Evolutionary conservation across 176 grass and related monocot genomes (phyloP), one percentile per base, ranked within the genome.

Genomic region (Aegilops longissima): DNA sequence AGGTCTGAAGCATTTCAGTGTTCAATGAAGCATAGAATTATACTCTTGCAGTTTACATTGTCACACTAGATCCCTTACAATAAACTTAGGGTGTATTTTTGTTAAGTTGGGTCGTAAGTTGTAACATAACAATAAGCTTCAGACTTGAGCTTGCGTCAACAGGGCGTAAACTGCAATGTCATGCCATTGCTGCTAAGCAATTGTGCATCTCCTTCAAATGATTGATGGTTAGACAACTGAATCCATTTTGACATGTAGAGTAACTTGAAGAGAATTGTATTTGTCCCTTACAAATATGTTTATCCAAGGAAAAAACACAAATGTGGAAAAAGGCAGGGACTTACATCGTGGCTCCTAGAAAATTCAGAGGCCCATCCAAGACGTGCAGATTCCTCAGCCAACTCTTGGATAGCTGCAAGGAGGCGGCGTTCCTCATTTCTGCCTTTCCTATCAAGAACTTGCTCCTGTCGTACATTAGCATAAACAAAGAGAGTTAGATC

Each of bases 371-470:
- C 20, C 82, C 66, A 89, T n/a, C 17, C 42, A 73, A 89, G 58
- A 61, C 0, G 3, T 8, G 7, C n/a, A 80, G 64, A 11, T 39
- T 42, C 56, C 56, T 0, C 54, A 56, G 82, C 66, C 76, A 89
- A 31, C 64, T 14, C 23, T 85, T 66, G 8, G 66, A 85, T 77
- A 80, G 68, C 82, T 66, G 0, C 44, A 66, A 85, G 82, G 49
- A 85, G 68, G 17, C 76, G 76, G 21, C 12, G n/a, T 67, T 89
- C 87, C 82, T 89, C 76, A 34, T 80, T 2, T 66, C 18, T 67
- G 35, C 80, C 82, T 44, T 66, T 17, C 34, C 68, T 80, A 85
- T 89, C 76, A 80, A 85, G 58, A 42, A 89, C 68, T 80, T 89
- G 82, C 68, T 89, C 82, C 82, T 85, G 33, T 89, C 62, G 49